Evolutionary conservation across 495 filamentous ascomycete genomes (phyloP).

Genomic region (Aspergillus nanangensis): DNA sequence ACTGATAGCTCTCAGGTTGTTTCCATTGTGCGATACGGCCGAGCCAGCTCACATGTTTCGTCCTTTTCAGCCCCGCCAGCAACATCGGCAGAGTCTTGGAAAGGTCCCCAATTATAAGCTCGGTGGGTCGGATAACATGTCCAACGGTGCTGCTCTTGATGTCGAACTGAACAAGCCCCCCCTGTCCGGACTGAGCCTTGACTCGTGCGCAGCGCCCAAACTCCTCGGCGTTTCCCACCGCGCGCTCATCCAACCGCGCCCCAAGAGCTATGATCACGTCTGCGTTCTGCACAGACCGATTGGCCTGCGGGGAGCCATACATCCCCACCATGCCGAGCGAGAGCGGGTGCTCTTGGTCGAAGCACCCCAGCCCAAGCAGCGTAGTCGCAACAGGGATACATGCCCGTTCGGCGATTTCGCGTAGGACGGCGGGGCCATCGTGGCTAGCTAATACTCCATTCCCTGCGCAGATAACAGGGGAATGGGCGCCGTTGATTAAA

Average conservation of each 20-base stretch:
- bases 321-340: conserved; percentile 61
- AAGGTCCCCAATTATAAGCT: too few species aligned
- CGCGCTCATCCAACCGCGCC: conserved; percentile 60
- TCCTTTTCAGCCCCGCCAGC: too few species aligned
- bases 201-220: conserved; percentile 55
- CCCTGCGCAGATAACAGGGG: conserved; percentile 57
- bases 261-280: conserved; percentile 59
- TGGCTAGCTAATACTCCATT: conserved; percentile 49
- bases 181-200: conserved; percentile 48
- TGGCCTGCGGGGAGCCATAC: conserved; percentile 60
- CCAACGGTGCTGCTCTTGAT: conserved; percentile 59
- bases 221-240: conserved; percentile 47
- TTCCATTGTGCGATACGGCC: too few species aligned
- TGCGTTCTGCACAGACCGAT: conserved; percentile 60
- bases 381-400: conserved; percentile 59
- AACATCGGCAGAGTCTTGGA: too few species aligned
- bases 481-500: conserved; percentile 56
- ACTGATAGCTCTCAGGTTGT: too few species aligned
- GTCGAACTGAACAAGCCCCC: conserved; percentile 63
- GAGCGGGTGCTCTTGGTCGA: conserved; percentile 54
- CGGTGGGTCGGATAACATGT: too few species aligned
- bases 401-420: conserved; percentile 53
- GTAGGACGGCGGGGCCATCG: conserved; percentile 48
- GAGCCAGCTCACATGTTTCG: too few species aligned
- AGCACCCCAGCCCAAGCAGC: conserved; percentile 61